phyloP scores from a whole-genome alignment of 306 rosid genomes.

The Vigna trinervia region DNA sequence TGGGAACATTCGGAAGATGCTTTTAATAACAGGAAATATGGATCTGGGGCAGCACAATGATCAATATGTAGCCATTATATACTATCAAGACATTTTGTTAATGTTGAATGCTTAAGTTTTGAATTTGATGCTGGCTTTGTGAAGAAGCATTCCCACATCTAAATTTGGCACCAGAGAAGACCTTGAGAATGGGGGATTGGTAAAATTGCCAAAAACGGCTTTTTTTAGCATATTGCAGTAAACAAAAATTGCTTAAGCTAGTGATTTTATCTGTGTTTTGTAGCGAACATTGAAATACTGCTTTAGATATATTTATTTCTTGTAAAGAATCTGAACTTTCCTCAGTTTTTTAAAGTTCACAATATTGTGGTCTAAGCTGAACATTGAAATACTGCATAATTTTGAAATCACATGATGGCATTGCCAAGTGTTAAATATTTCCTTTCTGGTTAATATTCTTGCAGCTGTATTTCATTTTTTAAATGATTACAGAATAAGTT shows the following conservation, averaged over 20 bases:
- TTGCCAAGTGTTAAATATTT: neutral
- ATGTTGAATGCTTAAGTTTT: neutral
- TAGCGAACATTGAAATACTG: neutral
- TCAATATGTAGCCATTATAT: neutral
- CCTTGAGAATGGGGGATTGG: neutral
- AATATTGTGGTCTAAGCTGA: neutral
- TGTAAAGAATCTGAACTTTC: neutral
- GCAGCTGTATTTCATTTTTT: neutral
- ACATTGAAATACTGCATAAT: neutral
- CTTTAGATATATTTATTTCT: neutral
- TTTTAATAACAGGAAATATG: neutral
- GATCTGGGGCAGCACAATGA: neutral
- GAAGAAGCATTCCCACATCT: neutral
- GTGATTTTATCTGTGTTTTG: neutral
- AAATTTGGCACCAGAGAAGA: neutral
- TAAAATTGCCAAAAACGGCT: neutral
- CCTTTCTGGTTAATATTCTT: neutral
- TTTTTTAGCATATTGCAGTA: neutral
- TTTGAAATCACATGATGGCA: constrained; percentile 12
- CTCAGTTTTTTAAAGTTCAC: neutral
- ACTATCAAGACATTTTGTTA: neutral
- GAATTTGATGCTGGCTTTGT: neutral
- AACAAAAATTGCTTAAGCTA: constrained; percentile 1
- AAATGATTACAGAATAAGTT: constrained; percentile 12
- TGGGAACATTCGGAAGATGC: neutral